These are phyloP conservation scores for Ambrosiella cleistominuta DNA, from an alignment of 2,329 filamentous ascomycete species.

Conservation along the genomic window DNA sequence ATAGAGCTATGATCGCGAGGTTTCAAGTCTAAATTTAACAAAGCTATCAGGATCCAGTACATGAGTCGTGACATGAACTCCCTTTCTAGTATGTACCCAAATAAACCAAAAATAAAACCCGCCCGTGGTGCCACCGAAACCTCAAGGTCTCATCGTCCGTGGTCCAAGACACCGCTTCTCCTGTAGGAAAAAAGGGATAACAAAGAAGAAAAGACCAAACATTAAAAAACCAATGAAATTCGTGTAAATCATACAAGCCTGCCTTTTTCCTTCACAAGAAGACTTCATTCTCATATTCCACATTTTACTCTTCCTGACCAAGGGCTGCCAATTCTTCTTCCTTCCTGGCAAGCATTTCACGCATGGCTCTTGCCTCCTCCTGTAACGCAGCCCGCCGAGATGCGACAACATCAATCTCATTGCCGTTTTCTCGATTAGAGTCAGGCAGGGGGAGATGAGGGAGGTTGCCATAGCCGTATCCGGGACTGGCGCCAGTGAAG, in stretches of 20 bases:
- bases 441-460: constrained; percentile 1
- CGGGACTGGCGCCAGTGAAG: constrained; percentile 6
- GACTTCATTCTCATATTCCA: neutral
- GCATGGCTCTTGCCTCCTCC: constrained; percentile 60
- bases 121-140: too few species aligned
- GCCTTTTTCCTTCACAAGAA: neutral
- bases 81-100: too few species aligned
- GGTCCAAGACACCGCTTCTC: too few species aligned
- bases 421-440: constrained; percentile 5
- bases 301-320: constrained; percentile 8
- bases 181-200: too few species aligned
- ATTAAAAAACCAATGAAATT: neutral
- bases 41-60: too few species aligned
- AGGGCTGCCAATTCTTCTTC: constrained; percentile 49
- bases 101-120: too few species aligned
- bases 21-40: too few species aligned
- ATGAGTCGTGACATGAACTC: too few species aligned
- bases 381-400: constrained; percentile 46
- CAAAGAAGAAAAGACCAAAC: too few species aligned
- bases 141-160: too few species aligned
- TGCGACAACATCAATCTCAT: constrained; percentile 21
- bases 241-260: neutral
- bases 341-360: constrained; percentile 52
- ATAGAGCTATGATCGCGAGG: too few species aligned
- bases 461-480: neutral